Conservation (phyloP, 768 basidiomycete genomes). For the Sutorius australiensis region DNA sequence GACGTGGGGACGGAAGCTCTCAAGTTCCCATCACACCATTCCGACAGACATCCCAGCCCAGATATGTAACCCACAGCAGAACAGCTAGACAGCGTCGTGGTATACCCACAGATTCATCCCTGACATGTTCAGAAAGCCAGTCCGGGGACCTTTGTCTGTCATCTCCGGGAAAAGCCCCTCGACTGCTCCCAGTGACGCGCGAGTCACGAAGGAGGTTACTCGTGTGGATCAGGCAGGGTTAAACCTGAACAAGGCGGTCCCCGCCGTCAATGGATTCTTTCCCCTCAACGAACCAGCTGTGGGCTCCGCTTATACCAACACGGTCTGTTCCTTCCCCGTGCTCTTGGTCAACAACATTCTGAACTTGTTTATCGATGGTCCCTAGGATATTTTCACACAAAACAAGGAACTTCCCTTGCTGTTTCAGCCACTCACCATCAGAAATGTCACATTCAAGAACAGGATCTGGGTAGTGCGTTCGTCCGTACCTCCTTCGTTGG, state of each 20-base stretch:
- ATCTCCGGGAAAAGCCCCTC: neutral
- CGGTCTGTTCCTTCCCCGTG: constrained; percentile 7
- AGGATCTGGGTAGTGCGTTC: constrained; percentile 57
- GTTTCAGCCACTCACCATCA: constrained; percentile 64
- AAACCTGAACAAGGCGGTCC: constrained; percentile 45
- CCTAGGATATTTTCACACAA: constrained; percentile 39
- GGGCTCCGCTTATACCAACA: constrained; percentile 38
- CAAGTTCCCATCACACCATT: neutral
- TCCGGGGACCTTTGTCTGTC: neutral
- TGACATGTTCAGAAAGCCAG: neutral
- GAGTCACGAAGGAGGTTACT: neutral
- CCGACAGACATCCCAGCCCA: neutral
- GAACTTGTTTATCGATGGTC: neutral
- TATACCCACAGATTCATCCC: neutral
- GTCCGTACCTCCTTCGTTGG: neutral
- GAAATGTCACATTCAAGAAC: constrained; percentile 66
- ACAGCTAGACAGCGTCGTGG: neutral
- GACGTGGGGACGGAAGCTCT: neutral
- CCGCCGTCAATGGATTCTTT: constrained; percentile 51
- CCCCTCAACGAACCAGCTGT: constrained; percentile 58
- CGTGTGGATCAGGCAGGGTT: neutral
- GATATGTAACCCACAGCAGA: neutral
- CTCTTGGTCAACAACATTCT: neutral
- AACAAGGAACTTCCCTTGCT: constrained; percentile 51
- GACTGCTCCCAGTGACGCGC: neutral